A percentile compares a stretch with the other conserved stretches of the same genome.
Conservation (phyloP, 768 basidiomycete species). For the Tylopilus sp. region DNA sequence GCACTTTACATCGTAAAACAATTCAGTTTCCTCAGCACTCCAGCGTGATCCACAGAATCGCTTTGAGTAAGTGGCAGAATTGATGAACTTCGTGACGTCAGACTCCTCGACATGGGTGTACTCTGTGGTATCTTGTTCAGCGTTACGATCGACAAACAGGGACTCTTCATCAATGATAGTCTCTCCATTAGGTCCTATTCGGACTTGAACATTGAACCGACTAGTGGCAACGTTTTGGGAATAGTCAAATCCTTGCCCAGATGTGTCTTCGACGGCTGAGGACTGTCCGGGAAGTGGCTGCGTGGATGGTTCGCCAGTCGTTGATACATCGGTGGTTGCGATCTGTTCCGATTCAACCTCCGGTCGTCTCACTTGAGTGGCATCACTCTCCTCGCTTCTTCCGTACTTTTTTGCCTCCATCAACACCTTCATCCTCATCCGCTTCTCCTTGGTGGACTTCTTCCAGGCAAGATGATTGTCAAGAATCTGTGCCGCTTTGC, state of each 20-base stretch:
- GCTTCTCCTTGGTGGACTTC: slow-evolving; percentile 60
- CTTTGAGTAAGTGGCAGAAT: slow-evolving; percentile 78
- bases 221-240: slow-evolving; percentile 59
- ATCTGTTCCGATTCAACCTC: slow-evolving; percentile 9
- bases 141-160: slow-evolving; percentile 69
- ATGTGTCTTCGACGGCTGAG: slow-evolving; percentile 36
- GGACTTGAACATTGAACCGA: slow-evolving; percentile 80
- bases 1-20: slow-evolving; percentile 74
- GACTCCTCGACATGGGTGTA: slow-evolving; percentile 82
- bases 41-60: slow-evolving; percentile 81
- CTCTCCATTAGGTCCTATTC: slow-evolving; percentile 84
- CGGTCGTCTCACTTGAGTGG: slow-evolving; percentile 13
- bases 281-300: slow-evolving; percentile 16
- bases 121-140: slow-evolving; percentile 63
- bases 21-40: slow-evolving; percentile 86
- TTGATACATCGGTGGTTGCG: not conserved
- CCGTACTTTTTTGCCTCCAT: slow-evolving; percentile 81
- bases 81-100: slow-evolving; percentile 81
- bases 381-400: slow-evolving; percentile 46
- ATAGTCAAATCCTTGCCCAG: slow-evolving; percentile 68
- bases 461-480: slow-evolving; percentile 74
- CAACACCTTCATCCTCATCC: slow-evolving; percentile 54
- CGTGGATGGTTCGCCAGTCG: slow-evolving; percentile 12
- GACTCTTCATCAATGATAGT: slow-evolving; percentile 86
- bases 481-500: slow-evolving; percentile 69